Evolutionary conservation across 345 rosid genomes (phyloP).

Genomic region (Gossypium arboreum): DNA sequence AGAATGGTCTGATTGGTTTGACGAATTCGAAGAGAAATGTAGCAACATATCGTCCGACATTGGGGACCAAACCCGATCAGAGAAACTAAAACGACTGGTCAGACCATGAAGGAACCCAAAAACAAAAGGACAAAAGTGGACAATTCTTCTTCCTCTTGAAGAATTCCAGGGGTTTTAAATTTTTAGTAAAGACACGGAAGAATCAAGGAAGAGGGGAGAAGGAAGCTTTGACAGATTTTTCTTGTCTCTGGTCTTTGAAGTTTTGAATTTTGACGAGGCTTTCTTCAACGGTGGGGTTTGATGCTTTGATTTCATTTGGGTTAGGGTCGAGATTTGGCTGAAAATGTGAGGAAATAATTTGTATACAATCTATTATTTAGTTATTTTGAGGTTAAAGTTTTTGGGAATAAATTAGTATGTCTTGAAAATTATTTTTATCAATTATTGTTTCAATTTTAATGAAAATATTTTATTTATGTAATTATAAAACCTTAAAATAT

Average conservation of each 20-base stretch:
- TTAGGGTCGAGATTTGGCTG: too few relatives aligned
- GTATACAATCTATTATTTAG: too few relatives aligned
- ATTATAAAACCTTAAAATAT: too few relatives aligned
- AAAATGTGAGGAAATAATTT: too few relatives aligned
- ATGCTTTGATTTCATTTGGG: background rate
- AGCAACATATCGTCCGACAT: conserved; percentile 89
- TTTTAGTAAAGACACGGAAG: background rate
- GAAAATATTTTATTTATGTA: too few relatives aligned
- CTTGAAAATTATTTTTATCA: too few relatives aligned
- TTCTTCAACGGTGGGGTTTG: too few relatives aligned
- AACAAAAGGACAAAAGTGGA: background rate
- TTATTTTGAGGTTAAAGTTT: too few relatives aligned
- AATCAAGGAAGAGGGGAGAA: background rate
- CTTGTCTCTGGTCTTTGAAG: background rate
- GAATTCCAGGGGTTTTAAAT: conserved; percentile 1
- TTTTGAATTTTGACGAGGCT: background rate
- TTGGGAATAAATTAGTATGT: too few relatives aligned
- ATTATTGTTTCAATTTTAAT: too few relatives aligned
- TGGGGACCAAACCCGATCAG: conserved; percentile 15
- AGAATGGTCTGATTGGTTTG: conserved; percentile 94
- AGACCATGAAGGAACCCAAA: conserved; percentile 7
- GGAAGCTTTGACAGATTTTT: background rate
- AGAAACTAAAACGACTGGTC: background rate
- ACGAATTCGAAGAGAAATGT: conserved; percentile 92
- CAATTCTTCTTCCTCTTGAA: too few relatives aligned